A percentile compares a stretch with the other conserved stretches of the same genome.
These are phyloP conservation scores for Serendipita sp. DNA, from an alignment of 768 basidiomycete genomes.

Conservation along the genomic window DNA sequence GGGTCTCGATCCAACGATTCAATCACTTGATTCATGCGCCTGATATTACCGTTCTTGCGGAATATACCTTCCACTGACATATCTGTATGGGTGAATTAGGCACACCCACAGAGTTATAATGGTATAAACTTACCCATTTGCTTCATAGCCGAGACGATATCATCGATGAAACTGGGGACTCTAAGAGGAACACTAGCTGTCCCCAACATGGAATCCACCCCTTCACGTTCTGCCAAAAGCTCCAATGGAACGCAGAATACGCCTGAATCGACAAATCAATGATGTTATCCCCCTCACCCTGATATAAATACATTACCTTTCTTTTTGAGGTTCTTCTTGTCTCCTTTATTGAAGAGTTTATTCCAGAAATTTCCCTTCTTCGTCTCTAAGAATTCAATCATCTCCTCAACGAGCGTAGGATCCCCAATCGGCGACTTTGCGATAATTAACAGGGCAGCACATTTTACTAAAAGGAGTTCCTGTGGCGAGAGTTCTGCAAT, in stretches of 20 bases:
- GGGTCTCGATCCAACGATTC: constrained; percentile 93
- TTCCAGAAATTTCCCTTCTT: constrained; percentile 96
- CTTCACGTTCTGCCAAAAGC: constrained; percentile 80
- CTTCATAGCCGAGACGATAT: constrained; percentile 94
- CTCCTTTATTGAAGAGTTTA: constrained; percentile 72
- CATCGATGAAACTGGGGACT: constrained; percentile 95
- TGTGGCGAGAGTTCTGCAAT: constrained; percentile 71
- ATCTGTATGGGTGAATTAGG: constrained; percentile 32
- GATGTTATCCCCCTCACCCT: constrained; percentile 46
- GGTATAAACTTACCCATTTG: constrained; percentile 71
- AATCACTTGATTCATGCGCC: constrained; percentile 75
- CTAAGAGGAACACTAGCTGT: constrained; percentile 69
- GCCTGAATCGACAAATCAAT: constrained; percentile 28
- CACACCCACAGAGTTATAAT: not conserved
- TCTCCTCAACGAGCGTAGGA: constrained; percentile 78
- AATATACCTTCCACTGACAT: constrained; percentile 99
- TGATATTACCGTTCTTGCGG: constrained; percentile 94
- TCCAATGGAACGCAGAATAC: constrained; percentile 91
- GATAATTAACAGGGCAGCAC: constrained; percentile 70
- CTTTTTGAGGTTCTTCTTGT: constrained; percentile 62
- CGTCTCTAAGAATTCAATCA: constrained; percentile 78
- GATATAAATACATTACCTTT: constrained; percentile 33
- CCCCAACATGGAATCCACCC: constrained; percentile 87
- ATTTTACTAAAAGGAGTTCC: constrained; percentile 82
- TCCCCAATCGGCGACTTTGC: constrained; percentile 64